Conservation (phyloP, 2,329 filamentous ascomycete genomes). For the Fusarium sarcochroum region DNA sequence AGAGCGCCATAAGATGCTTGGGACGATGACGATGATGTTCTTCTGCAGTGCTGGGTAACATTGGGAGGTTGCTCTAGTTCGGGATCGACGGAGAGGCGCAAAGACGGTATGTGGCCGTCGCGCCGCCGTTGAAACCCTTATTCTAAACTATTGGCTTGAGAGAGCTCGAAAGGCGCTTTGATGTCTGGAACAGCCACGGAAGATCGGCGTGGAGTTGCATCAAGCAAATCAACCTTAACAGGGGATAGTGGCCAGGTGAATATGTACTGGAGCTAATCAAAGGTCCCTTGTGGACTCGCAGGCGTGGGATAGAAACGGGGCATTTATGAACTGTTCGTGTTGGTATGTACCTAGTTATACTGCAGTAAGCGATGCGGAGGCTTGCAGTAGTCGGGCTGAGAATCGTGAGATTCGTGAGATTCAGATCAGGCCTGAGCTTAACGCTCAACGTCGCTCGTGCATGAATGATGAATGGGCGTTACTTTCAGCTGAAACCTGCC, state of each 20-base stretch:
- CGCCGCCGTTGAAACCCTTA: background rate
- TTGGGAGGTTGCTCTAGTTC: background rate
- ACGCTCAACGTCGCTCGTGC: too few species aligned
- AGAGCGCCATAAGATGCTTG: too few species aligned
- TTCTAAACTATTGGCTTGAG: background rate
- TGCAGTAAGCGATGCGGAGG: background rate
- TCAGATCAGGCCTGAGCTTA: too few species aligned
- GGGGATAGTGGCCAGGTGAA: background rate
- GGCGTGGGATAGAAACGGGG: background rate
- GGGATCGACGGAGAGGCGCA: background rate
- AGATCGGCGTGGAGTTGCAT: constrained; percentile 2
- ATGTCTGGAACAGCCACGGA: background rate
- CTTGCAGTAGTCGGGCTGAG: too few species aligned
- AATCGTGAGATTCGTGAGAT: too few species aligned
- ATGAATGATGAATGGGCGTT: too few species aligned
- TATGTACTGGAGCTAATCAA: background rate
- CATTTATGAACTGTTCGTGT: background rate
- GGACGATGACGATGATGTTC: too few species aligned
- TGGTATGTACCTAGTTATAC: background rate
- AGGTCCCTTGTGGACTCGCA: background rate
- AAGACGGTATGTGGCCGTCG: background rate
- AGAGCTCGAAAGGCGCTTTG: background rate
- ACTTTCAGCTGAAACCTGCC: background rate
- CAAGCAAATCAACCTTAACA: background rate
- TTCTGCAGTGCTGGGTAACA: background rate